Base-by-base conservation (phyloP, 2,329 filamentous ascomycete genomes). In the Zalaria sp. region DNA sequence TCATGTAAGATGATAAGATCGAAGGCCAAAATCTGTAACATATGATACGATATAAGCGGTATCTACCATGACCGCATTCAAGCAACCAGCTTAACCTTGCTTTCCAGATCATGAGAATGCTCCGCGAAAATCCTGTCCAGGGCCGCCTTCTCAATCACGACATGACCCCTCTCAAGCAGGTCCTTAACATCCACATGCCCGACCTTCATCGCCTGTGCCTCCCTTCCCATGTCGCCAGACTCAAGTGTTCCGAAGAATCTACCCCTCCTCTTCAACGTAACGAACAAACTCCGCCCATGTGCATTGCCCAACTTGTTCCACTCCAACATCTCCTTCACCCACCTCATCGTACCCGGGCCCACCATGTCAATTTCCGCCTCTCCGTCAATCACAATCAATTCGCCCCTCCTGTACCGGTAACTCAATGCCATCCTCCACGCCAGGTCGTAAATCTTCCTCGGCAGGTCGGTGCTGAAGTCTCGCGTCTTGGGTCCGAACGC, bases 141-240 rank as follows among this genome's bases (percentile, higher is more conserved):
- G 31, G 89, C 89, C 35, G 68, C 65, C 59, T 82, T 77, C 73
- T 98, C 91, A 54, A 98, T 77, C 46, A 98, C 79, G 46, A 98
- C 68, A 54, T 87, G 78, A 41, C 83, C 83, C 41, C 81, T 79
- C 67, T 91, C 84, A 50, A 98, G 65, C 49, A 98, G 63, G 60
- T 96, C 84, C 73, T 96, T 98, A 47, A 98, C 86, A 63, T 96
- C 91, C 31, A 98, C 85, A 47, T 93, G 82, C n/a, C 72, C 67
- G 45, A 81, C 68, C 43, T 75, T 72, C 51, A 87, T 66, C 5
- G 81, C 80, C 43, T 77, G 74, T 18, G 83, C 85, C 47, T 87
- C 73, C 42, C 54, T 74, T 66, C 5, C 72, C 74, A 47, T 80
- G 64, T 41, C 69, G 66, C 62, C 66, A 39, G 73, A 65, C 40